Conservation (phyloP, 2,329 filamentous ascomycete species). For the Pseudogymnoascus sp. region DNA sequence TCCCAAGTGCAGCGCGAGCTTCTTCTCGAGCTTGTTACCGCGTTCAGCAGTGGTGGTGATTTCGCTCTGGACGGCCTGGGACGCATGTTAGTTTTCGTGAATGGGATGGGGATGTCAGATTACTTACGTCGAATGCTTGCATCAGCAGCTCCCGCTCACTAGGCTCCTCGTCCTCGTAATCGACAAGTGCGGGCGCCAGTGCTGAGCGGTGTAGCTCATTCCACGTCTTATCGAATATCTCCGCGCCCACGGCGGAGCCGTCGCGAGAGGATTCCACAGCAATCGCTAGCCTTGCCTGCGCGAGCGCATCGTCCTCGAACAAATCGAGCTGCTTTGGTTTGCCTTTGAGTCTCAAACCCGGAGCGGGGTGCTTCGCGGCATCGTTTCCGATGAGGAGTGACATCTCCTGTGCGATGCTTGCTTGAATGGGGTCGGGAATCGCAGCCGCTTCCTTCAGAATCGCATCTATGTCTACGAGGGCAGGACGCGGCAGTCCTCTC, state of each 20-base stretch:
- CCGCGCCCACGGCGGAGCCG: constrained; percentile 39
- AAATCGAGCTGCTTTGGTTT: constrained; percentile 49
- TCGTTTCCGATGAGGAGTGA: constrained; percentile 76
- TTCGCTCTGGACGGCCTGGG: constrained; percentile 59
- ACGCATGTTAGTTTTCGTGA: constrained; percentile 14
- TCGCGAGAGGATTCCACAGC: constrained; percentile 37
- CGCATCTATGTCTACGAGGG: constrained; percentile 58
- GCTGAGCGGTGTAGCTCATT: constrained; percentile 44
- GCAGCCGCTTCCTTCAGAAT: constrained; percentile 56
- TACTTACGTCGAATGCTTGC: constrained; percentile 63
- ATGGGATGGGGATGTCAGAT: not conserved
- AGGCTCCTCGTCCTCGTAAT: constrained; percentile 68
- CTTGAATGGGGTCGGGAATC: constrained; percentile 54
- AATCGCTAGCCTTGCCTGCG: constrained; percentile 69
- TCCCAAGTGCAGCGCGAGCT: constrained; percentile 75
- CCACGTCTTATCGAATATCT: constrained; percentile 46
- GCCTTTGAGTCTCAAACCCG: constrained; percentile 56
- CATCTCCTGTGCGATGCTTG: constrained; percentile 66
- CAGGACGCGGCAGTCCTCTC: constrained; percentile 68
- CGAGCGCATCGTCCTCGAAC: constrained; percentile 63
- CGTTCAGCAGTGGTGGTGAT: constrained; percentile 68
- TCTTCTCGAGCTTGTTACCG: constrained; percentile 87
- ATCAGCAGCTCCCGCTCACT: constrained; percentile 26
- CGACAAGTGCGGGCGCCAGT: constrained; percentile 69
- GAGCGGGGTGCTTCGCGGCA: constrained; percentile 63